These are phyloP conservation scores for Periconia macrospinosa DNA, from an alignment of 2,329 filamentous ascomycete genomes.

Conservation along the genomic window DNA sequence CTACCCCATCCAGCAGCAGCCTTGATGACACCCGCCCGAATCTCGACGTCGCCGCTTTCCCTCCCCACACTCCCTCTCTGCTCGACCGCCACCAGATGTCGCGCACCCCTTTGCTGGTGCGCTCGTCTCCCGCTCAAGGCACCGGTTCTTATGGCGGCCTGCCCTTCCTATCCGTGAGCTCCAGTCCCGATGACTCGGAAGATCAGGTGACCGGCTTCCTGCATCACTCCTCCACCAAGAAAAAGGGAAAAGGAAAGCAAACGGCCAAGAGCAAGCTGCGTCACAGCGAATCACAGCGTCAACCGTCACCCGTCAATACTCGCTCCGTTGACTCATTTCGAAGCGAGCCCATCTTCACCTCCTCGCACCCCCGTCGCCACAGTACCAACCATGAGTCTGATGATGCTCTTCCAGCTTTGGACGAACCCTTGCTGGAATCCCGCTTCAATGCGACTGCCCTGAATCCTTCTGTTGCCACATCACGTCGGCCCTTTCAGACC, in stretches of 20 bases:
- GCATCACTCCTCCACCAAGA: constrained; percentile 11
- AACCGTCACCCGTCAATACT: background rate
- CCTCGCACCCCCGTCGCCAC: constrained; percentile 26
- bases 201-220: constrained; percentile 28
- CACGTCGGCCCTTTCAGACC: constrained; percentile 24
- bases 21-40: constrained; percentile 9
- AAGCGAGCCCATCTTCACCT: constrained; percentile 21
- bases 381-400: constrained; percentile 27
- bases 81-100: constrained; percentile 45
- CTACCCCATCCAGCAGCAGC: constrained; percentile 15
- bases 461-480: constrained; percentile 23
- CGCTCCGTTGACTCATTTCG: constrained; percentile 18
- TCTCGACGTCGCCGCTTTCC: constrained; percentile 24
- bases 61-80: constrained; percentile 16
- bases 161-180: constrained; percentile 48
- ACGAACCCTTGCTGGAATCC: constrained; percentile 33
- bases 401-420: constrained; percentile 28
- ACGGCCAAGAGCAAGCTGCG: constrained; percentile 40
- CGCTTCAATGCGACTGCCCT: constrained; percentile 35
- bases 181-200: constrained; percentile 38
- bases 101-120: constrained; percentile 59
- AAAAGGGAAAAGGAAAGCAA: constrained; percentile 15
- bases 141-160: constrained; percentile 65
- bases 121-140: constrained; percentile 62
- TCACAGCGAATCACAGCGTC: constrained; percentile 24